These are phyloP conservation scores for Beta vulgaris DNA, from an alignment of 148 eudicot species.

Conservation along the genomic window DNA sequence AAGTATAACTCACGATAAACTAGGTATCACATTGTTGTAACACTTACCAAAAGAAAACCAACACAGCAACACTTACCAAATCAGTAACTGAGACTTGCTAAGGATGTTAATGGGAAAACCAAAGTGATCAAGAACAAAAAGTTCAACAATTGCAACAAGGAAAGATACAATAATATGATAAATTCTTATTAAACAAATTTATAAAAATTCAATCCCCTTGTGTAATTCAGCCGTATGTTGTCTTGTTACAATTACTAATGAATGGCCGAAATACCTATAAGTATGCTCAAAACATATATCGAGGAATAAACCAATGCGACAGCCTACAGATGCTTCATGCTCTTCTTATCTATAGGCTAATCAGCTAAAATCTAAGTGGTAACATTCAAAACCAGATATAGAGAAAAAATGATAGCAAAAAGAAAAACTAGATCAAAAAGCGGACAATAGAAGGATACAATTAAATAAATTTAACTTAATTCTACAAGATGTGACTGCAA, in stretches of 20 bases:
- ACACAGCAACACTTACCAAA: no score
- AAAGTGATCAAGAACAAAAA: background rate
- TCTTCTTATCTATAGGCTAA: constrained; percentile 30
- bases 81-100: no score
- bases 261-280: constrained; percentile 31
- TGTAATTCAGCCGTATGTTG: constrained; percentile 27
- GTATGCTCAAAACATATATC: constrained; percentile 22
- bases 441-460: constrained; percentile 9
- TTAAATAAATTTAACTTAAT: constrained; percentile 16
- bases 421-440: constrained; percentile 28
- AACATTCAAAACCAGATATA: constrained; percentile 22
- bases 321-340: constrained; percentile 35
- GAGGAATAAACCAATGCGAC: constrained; percentile 27
- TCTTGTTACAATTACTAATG: constrained; percentile 35
- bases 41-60: no score
- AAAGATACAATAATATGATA: background rate
- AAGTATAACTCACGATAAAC: no score
- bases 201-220: constrained; percentile 10
- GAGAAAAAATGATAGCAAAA: constrained; percentile 3
- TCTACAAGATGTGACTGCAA: constrained; percentile 13
- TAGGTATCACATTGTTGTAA: no score
- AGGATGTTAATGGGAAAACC: no score
- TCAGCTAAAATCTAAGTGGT: constrained; percentile 31
- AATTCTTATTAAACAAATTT: constrained; percentile 20
- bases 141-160: background rate